phyloP scores from a whole-genome alignment of 2,329 filamentous ascomycete genomes.

The Penicillium sp. region DNA sequence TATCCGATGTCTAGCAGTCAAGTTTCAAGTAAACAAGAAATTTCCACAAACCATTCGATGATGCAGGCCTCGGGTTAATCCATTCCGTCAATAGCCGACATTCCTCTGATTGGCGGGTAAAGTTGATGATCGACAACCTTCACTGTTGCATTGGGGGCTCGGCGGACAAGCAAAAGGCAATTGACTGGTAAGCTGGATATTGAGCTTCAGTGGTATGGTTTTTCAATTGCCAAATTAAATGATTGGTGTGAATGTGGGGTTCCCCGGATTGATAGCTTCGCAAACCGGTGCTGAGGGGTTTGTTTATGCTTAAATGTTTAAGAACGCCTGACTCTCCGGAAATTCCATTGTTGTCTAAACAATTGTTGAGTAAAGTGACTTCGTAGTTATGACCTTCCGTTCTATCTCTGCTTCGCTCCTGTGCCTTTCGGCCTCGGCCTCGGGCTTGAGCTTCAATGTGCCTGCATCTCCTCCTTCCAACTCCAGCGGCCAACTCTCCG shows the following conservation, averaged over 20 bases:
- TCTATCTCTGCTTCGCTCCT: background rate
- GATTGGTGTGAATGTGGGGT: background rate
- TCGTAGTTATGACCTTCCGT: background rate
- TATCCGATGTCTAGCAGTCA: too few relatives aligned
- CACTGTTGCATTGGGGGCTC: too few relatives aligned
- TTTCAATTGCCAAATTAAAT: background rate
- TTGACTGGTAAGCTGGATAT: too few relatives aligned
- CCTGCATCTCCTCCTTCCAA: slow-evolving; percentile 37
- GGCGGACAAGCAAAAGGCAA: too few relatives aligned
- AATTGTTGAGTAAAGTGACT: background rate
- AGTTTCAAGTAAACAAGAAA: too few relatives aligned
- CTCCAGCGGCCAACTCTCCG: slow-evolving; percentile 35
- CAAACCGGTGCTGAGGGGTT: too few relatives aligned
- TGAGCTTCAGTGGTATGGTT: too few relatives aligned
- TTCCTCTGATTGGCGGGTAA: background rate
- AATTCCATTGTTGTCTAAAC: too few relatives aligned
- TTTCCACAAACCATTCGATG: background rate
- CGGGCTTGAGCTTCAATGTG: slow-evolving; percentile 37
- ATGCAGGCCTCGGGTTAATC: background rate
- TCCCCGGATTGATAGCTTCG: too few relatives aligned
- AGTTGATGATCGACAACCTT: background rate
- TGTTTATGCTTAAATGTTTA: too few relatives aligned
- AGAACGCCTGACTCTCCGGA: too few relatives aligned
- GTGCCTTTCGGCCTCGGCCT: background rate
- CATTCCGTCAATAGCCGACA: background rate